Base-by-base conservation (phyloP, 2,329 filamentous ascomycete species). In the Didymella arachidicola region DNA sequence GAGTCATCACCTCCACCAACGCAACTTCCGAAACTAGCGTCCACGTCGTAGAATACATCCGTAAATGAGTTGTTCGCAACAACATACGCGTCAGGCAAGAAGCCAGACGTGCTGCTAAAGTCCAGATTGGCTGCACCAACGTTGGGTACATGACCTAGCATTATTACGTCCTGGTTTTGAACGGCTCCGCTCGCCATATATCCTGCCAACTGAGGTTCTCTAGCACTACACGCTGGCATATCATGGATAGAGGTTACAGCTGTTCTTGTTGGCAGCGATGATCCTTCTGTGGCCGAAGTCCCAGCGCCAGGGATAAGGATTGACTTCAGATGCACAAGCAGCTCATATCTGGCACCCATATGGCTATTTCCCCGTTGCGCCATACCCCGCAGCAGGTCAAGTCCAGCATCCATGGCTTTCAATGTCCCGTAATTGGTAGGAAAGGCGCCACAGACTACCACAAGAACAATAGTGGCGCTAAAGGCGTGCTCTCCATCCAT, bases 321-420 rank as follows among this genome's bases (percentile, higher is more conserved):
- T 42, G 50, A 53, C 32, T 53, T 53, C n/a, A 53, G 16, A 45
- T 53, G 50, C 50, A 42, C 50, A 10, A 53, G 50, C 22, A 53
- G n/a, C 25, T 53, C 42, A 39, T 53, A 46, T 18, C 50, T 53
- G 4, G 50, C 50, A 29, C 50, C 50, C 50, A 53, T 53, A 10
- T 53, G 50, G 19, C 50, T 53, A 14, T 53, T 53, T 30, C 50
- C 50, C 25, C 50, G 27, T 16, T 45, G 42, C 25, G 50, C 29
- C 32, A 53, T 53, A 22, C 41, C 42, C 16, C 42, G 22, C 7
- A 53, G 50, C 41, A 53, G 41, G 42, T 46, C 50, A 5, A 53
- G 50, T n/a, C 50, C 50, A 29, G 50, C 42, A 25, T 53, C 39
- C 50, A 53, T 53, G 30, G 50, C 50, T 29, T 45, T 53, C 50